Evolutionary conservation across 2,329 filamentous ascomycete species (phyloP), one percentile per base, ranked within the genome.

Genomic region (Aschersonia sp.): DNA sequence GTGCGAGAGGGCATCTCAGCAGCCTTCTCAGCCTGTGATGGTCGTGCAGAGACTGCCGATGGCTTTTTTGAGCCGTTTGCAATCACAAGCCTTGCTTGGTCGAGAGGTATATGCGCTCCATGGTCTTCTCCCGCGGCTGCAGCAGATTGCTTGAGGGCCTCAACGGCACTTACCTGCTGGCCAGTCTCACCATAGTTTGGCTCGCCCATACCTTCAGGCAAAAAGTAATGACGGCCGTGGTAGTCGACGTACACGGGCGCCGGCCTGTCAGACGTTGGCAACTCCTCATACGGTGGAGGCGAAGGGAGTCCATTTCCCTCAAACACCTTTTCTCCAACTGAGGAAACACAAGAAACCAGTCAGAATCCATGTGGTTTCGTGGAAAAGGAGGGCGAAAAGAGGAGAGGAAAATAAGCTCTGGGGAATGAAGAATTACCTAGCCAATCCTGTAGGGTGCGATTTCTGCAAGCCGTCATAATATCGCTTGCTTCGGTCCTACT

Each of bases 391-490:
- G 20, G 20, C 20, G 28, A 31, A 31, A 29, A 43, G 44, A 45
- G 29, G 38, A 30, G 43, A 29, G 6, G 31, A 12, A 32, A 41
- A 2, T 12, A 29, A 29, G 5, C 20, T 20, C 20, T 20, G 5
- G 9, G 31, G 7, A 3, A 30, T 5, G 29, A 5, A 44, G 5
- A 20, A 20, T 20, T 9, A 67, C 65, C 58, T 40, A 68, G 56
- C 65, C 65, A 68, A 47, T 64, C 62, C 35, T 66, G 57, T 3
- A 65, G 50, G 12, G 49, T 55, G 9, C 59, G 50, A 3, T 50
- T 53, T 5, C 50, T 47, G 35, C 55, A 59, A 6, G 60, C 61
- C 30, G 55, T 48, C 44, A 55, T 45, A 3, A 65, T 49, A 35
- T 60, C 61, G 40, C 43, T 48, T 45, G 43, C 35, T 4, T 38